Base-by-base conservation (phyloP, 805 yeast species). In the Maudiozyma barnettii region DNA sequence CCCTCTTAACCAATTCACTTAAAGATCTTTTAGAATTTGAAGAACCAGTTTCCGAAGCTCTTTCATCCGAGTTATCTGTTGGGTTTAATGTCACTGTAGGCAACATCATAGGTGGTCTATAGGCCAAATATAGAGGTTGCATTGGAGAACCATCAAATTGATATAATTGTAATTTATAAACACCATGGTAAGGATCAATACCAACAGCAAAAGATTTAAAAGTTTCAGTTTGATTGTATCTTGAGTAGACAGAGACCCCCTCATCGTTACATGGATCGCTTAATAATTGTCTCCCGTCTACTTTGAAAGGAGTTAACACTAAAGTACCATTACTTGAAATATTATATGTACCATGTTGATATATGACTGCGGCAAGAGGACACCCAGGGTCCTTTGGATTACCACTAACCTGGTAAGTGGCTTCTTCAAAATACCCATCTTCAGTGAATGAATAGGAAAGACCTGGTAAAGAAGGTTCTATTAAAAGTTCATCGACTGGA, bases 391-490 rank as follows among this genome's bases (percentile, higher is more conserved):
- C 75, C 54, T 65, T 61, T 5, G 95, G 72, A 65, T 87, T 78
- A n/a, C 84, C 69, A 0, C 77, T 66, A 22, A 93, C 80, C 58
- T 87, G 81, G 65, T 93, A 93, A 39, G 80, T 63, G 6, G 99
- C 99, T 64, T 85, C 86, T 68, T 93, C 99, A 64, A 75, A 93
- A 64, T 72, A 78, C 5, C 98, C 98, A 67, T 93, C 98, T 21
- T 76, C 82, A 1, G 97, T 90, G 72, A 93, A 93, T 2, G 96
- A 87, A 67, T 82, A 87, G 5, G 95, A 82, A 47, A 91, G 78
- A 36, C 99, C 99, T 1, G 99, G 96, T 39, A 93, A 74, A 8
- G 90, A 91, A 2, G 99, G 99, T 64, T 93, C 99, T 51, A 89
- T 86, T 49, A 93, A 71, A 16, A 91, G 76, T 66, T 93, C 99